Evolutionary conservation across 2,329 filamentous ascomycete species (phyloP), one percentile per base, ranked within the genome.

Genomic region (Cytospora mali): DNA sequence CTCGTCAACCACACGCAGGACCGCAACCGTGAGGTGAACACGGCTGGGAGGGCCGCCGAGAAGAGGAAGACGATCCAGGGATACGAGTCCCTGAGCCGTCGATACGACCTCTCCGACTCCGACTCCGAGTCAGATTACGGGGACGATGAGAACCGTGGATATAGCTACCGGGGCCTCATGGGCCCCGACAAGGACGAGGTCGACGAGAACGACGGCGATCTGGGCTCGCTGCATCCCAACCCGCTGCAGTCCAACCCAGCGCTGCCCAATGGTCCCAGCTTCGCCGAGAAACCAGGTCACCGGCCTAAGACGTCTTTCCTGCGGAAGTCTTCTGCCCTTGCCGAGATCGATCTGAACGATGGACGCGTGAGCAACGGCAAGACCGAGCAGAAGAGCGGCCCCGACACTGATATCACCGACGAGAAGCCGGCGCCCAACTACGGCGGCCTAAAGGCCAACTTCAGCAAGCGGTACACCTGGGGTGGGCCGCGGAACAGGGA

Each of bases 1-100:
- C 77, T 84, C 49, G 77, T 84, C 69, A 79, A 76, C 56, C 80
- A 82, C 68, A 85, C 83, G 2, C 80, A 84, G 65, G 77, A 84
- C 68, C 79, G 80, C n/a, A 79, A 80, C 66, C 77, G 77, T 49
- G 75, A 76, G 52, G 69, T 79, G 62, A 75, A 76, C 65, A 75
- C 75, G 46, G 50, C 58, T 1, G 58, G 54, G 29, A 57, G 65
- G 58, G 57, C 73, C 16, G 75, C 75, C 57, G 68, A 69, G 21
- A 69, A 71, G 27, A 68, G 69, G 46, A 68, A 68, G 55, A 71
- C 74, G 62, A 73, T 74, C 58, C 72, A 70, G 55, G 69, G 76
- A 33, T 86, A 86, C 71, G 76, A 81, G 55, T 75, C 78, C 7
- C 68, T 86, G 39, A 70, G 70, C 61, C 79, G 82, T 66, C 76